Evolutionary conservation across 306 rosid genomes (phyloP).

Genomic region (Purshia tridentata): DNA sequence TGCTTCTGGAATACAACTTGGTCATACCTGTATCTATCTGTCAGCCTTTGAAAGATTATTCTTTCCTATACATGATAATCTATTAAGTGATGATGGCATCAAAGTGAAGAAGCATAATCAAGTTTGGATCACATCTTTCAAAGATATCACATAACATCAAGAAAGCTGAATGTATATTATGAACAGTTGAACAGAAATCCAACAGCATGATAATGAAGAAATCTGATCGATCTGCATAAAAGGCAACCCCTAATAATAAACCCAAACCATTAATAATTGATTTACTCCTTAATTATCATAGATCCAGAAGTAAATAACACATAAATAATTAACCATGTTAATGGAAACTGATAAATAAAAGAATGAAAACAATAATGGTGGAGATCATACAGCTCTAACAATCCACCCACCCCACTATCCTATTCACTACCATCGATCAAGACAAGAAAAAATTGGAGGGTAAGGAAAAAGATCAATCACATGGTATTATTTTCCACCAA

Average conservation of each 20-base stretch:
- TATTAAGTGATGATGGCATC: not conserved
- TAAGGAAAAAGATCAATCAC: not conserved
- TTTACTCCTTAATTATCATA: not conserved
- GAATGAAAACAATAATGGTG: not conserved
- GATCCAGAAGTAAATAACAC: not conserved
- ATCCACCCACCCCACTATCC: slow-evolving; percentile 9
- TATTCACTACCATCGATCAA: not conserved
- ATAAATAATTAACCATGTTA: no score
- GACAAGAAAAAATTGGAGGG: not conserved
- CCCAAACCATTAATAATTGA: not conserved
- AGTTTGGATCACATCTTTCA: slow-evolving; percentile 4
- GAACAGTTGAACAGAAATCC: not conserved
- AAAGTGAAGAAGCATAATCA: not conserved
- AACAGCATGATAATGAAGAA: not conserved
- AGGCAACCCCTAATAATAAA: not conserved
- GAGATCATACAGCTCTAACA: slow-evolving; percentile 3
- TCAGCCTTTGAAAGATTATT: slow-evolving; percentile 14
- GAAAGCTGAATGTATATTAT: not conserved
- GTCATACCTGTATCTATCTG: slow-evolving; percentile 4
- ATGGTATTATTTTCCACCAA: no score
- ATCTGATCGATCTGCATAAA: slow-evolving; percentile 2
- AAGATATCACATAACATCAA: not conserved
- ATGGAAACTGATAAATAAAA: not conserved
- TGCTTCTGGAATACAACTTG: slow-evolving; percentile 7
- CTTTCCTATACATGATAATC: not conserved